These are phyloP conservation scores for Stentor coeruleus DNA, from an alignment of 73 alveolate genomes.

Conservation along the genomic window DNA sequence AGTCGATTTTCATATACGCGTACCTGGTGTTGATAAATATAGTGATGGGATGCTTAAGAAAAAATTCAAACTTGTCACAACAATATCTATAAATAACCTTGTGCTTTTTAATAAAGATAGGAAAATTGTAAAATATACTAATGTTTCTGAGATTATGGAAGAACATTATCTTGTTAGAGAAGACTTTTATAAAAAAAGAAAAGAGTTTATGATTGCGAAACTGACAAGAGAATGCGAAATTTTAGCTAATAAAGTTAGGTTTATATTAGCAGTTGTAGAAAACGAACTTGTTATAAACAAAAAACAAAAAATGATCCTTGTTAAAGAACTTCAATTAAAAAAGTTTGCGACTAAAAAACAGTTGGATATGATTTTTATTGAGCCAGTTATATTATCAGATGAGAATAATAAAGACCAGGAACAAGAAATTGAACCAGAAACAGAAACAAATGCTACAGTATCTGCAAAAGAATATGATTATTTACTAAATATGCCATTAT, in stretches of 20 bases:
- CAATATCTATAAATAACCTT: slow-evolving; percentile 69
- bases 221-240: slow-evolving; percentile 88
- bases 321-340: slow-evolving; percentile 45
- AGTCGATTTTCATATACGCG: slow-evolving; percentile 68
- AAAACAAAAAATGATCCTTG: slow-evolving; percentile 63
- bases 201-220: slow-evolving; percentile 89
- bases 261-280: slow-evolving; percentile 68
- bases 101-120: slow-evolving; percentile 80
- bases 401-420: slow-evolving; percentile 38
- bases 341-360: slow-evolving; percentile 43
- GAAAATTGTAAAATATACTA: slow-evolving; percentile 69
- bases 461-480: slow-evolving; percentile 75
- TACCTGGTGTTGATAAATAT: slow-evolving; percentile 30
- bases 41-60: slow-evolving; percentile 62
- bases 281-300: slow-evolving; percentile 59
- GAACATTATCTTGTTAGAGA: slow-evolving; percentile 80
- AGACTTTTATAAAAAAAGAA: slow-evolving; percentile 83
- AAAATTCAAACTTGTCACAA: slow-evolving; percentile 68
- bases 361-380: slow-evolving; percentile 46
- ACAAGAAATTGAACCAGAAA: slow-evolving; percentile 35
- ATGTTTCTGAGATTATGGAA: slow-evolving; percentile 74
- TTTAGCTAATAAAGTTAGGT: slow-evolving; percentile 87
- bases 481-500: slow-evolving; percentile 85
- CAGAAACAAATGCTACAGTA: slow-evolving; percentile 36
- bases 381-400: slow-evolving; percentile 37